A percentile compares a stretch with the other conserved stretches of the same genome.
phyloP scores from a whole-genome alignment of 495 filamentous ascomycete species.

The Thermochaetoides thermophila region DNA sequence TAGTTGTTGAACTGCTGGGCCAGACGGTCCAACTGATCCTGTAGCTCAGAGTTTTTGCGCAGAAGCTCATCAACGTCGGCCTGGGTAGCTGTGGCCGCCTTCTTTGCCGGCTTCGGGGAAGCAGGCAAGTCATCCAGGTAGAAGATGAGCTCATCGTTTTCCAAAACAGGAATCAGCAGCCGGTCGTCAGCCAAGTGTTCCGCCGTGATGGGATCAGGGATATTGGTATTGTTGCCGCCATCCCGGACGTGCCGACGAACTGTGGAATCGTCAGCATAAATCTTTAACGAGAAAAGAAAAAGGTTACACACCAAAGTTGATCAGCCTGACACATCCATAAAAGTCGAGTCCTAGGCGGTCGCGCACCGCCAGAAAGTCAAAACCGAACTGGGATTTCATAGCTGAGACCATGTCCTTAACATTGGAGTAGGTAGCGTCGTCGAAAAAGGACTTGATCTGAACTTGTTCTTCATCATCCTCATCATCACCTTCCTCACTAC shows the following conservation, averaged over 20 bases:
- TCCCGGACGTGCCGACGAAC: conserved; percentile 29
- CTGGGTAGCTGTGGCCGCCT: not conserved
- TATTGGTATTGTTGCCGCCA: conserved; percentile 29
- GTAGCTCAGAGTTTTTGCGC: conserved; percentile 48
- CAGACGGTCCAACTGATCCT: conserved; percentile 50
- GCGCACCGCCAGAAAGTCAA: conserved; percentile 56
- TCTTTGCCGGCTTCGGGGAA: conserved; percentile 6
- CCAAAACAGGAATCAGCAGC: conserved; percentile 71
- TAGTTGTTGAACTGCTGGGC: conserved; percentile 59
- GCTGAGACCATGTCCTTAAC: conserved; percentile 53
- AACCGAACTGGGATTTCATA: conserved; percentile 52
- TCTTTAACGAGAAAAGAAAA: not conserved
- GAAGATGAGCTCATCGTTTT: conserved; percentile 78
- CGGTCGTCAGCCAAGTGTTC: conserved; percentile 54
- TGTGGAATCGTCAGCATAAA: conserved; percentile 6
- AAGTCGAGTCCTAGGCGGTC: conserved; percentile 63
- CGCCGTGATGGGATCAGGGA: conserved; percentile 40
- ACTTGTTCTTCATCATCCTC: conserved; percentile 37
- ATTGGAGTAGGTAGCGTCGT: conserved; percentile 50
- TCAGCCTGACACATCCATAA: conserved; percentile 63
- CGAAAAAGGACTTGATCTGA: conserved; percentile 54
- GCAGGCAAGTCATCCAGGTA: conserved; percentile 61
- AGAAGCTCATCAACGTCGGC: conserved; percentile 25
- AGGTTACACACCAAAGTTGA: conserved; percentile 51
- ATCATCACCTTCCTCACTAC: conserved; percentile 28